Percentiles rank a stretch among this genome's conserved stretches.
Conservation (phyloP, 208 protist species). For the Wallacemonas sp. region DNA sequence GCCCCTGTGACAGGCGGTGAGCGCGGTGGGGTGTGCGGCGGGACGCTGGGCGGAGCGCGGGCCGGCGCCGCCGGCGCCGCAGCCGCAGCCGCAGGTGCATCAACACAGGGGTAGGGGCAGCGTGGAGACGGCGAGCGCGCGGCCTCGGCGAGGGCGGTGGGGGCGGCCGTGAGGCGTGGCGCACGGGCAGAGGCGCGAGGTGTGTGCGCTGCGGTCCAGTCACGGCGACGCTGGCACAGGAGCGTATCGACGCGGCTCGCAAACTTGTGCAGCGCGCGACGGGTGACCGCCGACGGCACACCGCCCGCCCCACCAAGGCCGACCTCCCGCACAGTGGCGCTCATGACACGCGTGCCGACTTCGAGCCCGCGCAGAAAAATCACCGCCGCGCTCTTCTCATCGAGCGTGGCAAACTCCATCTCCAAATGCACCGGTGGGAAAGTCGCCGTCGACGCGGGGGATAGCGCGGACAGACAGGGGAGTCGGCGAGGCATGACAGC, state of each 20-base stretch:
- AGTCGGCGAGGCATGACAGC: not conserved
- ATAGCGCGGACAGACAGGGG: not conserved
- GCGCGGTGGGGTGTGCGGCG: too few species aligned
- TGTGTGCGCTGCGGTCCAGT: not conserved
- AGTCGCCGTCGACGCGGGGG: not conserved
- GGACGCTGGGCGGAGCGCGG: too few species aligned
- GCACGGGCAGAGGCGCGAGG: too few species aligned
- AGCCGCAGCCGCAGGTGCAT: too few species aligned
- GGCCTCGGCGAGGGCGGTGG: too few species aligned
- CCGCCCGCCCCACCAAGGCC: not conserved
- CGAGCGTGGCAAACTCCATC: not conserved
- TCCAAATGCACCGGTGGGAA: not conserved
- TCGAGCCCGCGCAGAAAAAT: slow-evolving; percentile 3
- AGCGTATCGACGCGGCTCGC: not conserved
- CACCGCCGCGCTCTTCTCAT: slow-evolving; percentile 4
- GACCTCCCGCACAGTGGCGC: not conserved
- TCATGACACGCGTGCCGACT: slow-evolving; percentile 2
- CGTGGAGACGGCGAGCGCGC: too few species aligned
- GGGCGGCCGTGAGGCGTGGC: too few species aligned
- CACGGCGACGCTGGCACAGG: not conserved
- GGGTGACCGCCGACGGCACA: not conserved
- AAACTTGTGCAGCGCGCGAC: not conserved
- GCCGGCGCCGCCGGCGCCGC: too few species aligned
- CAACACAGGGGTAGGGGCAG: too few species aligned
- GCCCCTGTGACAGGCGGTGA: too few species aligned